Evolutionary conservation across 148 eudicot genomes (phyloP).

Genomic region (Rhododendron molle): DNA sequence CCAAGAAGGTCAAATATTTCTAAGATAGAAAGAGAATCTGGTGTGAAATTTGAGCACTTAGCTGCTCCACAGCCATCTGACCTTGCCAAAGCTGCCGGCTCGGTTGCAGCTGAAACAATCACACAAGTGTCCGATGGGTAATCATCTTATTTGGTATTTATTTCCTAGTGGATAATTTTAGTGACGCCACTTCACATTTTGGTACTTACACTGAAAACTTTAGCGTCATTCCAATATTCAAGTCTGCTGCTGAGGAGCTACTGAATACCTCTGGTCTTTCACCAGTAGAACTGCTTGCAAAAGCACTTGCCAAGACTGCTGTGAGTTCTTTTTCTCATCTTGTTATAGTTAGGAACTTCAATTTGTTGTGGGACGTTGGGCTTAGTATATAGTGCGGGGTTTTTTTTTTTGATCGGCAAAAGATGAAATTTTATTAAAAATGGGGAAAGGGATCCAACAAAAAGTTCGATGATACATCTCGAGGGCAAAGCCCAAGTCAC

Average conservation of each 20-base stretch:
- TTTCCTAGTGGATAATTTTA: not conserved
- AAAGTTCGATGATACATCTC: no score
- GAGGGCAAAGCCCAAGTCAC: no score
- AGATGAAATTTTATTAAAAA: no score
- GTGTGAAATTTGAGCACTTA: slow-evolving; percentile 86
- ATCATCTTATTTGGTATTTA: not conserved
- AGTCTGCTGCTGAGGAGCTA: slow-evolving; percentile 87
- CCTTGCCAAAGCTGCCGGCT: slow-evolving; percentile 87
- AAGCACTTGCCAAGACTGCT: slow-evolving; percentile 86
- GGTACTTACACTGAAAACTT: slow-evolving; percentile 5
- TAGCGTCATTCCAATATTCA: slow-evolving; percentile 88
- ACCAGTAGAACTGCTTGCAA: slow-evolving; percentile 75
- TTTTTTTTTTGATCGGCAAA: no score
- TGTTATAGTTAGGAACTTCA: not conserved
- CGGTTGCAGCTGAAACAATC: slow-evolving; percentile 61
- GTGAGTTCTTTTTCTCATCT: slow-evolving; percentile 36
- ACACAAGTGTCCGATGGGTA: slow-evolving; percentile 76
- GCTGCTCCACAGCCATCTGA: slow-evolving; percentile 95
- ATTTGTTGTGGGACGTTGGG: not conserved
- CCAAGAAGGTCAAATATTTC: slow-evolving; percentile 60
- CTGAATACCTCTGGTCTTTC: slow-evolving; percentile 62
- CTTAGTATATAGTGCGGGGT: no score
- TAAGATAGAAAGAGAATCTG: slow-evolving; percentile 85
- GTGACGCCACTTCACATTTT: not conserved
- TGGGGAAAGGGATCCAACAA: no score